A percentile compares a stretch with the other conserved stretches of the same genome.
These are phyloP conservation scores for Lasiosphaeris hirsuta DNA, from an alignment of 495 filamentous ascomycete species.

Conservation along the genomic window DNA sequence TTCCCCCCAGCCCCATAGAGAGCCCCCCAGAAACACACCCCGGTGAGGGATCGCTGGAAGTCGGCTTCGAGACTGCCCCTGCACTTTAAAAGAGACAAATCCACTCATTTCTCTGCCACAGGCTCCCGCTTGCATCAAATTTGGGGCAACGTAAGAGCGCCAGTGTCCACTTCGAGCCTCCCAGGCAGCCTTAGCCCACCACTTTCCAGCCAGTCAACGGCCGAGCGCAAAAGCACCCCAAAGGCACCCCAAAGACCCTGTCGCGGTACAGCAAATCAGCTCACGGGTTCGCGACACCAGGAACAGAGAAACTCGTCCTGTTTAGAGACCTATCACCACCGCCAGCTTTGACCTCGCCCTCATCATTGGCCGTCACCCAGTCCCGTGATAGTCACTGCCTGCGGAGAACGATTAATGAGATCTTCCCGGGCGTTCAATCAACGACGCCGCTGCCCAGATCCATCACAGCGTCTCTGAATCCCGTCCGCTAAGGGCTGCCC, in stretches of 20 bases:
- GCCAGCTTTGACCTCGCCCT: slow-evolving; percentile 30
- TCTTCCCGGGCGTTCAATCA: slow-evolving; percentile 39
- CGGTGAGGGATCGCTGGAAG: neutral
- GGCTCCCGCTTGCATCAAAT: slow-evolving; percentile 12
- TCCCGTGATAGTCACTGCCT: slow-evolving; percentile 50
- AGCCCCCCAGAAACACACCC: too few relatives aligned
- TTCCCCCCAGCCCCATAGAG: neutral
- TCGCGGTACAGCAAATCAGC: slow-evolving; percentile 43
- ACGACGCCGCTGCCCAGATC: slow-evolving; percentile 16
- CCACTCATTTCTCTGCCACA: slow-evolving; percentile 27
- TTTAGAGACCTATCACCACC: slow-evolving; percentile 47
- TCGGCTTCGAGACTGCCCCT: slow-evolving; percentile 4
- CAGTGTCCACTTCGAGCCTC: slow-evolving; percentile 19
- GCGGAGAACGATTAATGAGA: slow-evolving; percentile 45
- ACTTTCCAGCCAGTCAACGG: slow-evolving; percentile 31
- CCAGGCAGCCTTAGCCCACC: slow-evolving; percentile 12
- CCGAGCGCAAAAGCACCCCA: slow-evolving; percentile 30
- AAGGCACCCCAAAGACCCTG: slow-evolving; percentile 19
- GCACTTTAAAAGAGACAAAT: slow-evolving; percentile 13
- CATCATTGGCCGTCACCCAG: slow-evolving; percentile 42
- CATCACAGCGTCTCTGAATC: slow-evolving; percentile 20
- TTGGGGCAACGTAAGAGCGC: slow-evolving; percentile 11
- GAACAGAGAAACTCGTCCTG: slow-evolving; percentile 35
- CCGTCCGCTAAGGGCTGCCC: slow-evolving; percentile 2
- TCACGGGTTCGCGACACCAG: slow-evolving; percentile 32